A percentile compares a stretch with the other conserved stretches of the same genome.
Evolutionary conservation across 2,329 filamentous ascomycete genomes (phyloP).

Genomic region (Exophiala viscosa): DNA sequence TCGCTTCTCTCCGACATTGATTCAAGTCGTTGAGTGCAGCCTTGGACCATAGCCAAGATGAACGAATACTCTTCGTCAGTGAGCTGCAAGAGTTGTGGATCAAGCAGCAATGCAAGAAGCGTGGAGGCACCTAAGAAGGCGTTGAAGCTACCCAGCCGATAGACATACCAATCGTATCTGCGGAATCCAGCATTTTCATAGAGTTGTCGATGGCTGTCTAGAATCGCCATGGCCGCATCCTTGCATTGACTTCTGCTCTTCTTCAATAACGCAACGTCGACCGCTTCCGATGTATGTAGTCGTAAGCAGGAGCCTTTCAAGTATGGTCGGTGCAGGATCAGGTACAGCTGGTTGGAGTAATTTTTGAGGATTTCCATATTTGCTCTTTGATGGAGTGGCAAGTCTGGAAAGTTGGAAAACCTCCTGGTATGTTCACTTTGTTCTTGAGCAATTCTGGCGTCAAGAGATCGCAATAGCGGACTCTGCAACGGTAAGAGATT

Average conservation of each 20-base stretch:
- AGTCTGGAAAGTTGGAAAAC: slow-evolving; percentile 22
- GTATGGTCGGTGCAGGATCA: slow-evolving; percentile 37
- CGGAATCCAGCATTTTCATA: slow-evolving; percentile 33
- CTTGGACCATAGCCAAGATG: slow-evolving; percentile 30
- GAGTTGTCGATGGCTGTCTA: slow-evolving; percentile 35
- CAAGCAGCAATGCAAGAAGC: slow-evolving; percentile 19
- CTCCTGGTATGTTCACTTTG: slow-evolving; percentile 31
- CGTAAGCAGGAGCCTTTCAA: slow-evolving; percentile 15
- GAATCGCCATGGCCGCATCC: slow-evolving; percentile 33
- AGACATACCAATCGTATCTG: slow-evolving; percentile 41
- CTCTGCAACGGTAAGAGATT: slow-evolving; percentile 26
- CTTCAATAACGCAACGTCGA: slow-evolving; percentile 21
- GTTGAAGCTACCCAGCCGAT: slow-evolving; percentile 39
- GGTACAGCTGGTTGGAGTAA: slow-evolving; percentile 38
- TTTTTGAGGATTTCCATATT: slow-evolving; percentile 41
- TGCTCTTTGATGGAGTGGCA: slow-evolving; percentile 36
- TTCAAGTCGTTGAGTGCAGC: slow-evolving; percentile 34
- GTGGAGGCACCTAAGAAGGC: slow-evolving; percentile 40
- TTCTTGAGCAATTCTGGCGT: slow-evolving; percentile 32
- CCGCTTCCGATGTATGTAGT: slow-evolving; percentile 31
- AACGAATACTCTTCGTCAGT: slow-evolving; percentile 32
- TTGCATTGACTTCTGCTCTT: slow-evolving; percentile 34
- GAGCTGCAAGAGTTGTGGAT: slow-evolving; percentile 30
- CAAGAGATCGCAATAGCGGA: slow-evolving; percentile 30
- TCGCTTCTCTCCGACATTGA: slow-evolving; percentile 34